Percentiles rank a stretch among this genome's conserved stretches.
Evolutionary conservation across 2,329 filamentous ascomycete species (phyloP).

Genomic region (Sarocladium kiliense): DNA sequence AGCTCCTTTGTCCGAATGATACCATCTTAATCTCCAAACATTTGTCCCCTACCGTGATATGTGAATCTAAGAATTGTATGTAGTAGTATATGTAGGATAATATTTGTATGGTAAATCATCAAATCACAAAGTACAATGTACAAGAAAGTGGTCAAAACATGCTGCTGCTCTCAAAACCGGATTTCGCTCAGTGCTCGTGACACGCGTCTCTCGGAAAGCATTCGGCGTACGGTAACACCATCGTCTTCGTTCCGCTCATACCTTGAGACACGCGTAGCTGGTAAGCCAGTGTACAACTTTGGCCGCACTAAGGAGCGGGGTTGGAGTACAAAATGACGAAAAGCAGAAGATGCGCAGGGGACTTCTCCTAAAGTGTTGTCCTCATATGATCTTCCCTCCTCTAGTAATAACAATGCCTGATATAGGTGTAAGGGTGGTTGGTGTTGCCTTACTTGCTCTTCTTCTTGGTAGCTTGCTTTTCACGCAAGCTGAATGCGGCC

Average conservation of each 20-base stretch:
- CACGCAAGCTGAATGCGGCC: conserved; percentile 38
- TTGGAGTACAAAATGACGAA: not conserved
- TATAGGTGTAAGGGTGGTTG: not conserved
- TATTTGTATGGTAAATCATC: too few species aligned
- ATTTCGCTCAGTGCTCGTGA: conserved; percentile 4
- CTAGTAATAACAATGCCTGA: too few species aligned
- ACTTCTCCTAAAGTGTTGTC: not conserved
- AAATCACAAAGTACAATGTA: not conserved
- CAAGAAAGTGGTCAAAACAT: not conserved
- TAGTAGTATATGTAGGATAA: too few species aligned
- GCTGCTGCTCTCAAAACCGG: not conserved
- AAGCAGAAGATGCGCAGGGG: not conserved
- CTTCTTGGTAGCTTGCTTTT: conserved; percentile 21
- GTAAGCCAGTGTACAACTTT: not conserved
- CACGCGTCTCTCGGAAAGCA: conserved; percentile 6
- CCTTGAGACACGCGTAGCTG: not conserved
- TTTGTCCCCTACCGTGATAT: too few species aligned
- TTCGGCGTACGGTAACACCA: not conserved
- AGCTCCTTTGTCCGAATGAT: conserved; percentile 7
- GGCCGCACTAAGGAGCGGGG: not conserved
- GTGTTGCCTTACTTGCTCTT: conserved; percentile 11
- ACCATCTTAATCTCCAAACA: not conserved
- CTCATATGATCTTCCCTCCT: not conserved
- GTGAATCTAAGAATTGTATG: too few species aligned
- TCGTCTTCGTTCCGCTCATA: conserved; percentile 6